Percentiles rank a stretch among this genome's conserved stretches.
Conservation (phyloP, 495 filamentous ascomycete species). For the Hypoxylon intermedium region DNA sequence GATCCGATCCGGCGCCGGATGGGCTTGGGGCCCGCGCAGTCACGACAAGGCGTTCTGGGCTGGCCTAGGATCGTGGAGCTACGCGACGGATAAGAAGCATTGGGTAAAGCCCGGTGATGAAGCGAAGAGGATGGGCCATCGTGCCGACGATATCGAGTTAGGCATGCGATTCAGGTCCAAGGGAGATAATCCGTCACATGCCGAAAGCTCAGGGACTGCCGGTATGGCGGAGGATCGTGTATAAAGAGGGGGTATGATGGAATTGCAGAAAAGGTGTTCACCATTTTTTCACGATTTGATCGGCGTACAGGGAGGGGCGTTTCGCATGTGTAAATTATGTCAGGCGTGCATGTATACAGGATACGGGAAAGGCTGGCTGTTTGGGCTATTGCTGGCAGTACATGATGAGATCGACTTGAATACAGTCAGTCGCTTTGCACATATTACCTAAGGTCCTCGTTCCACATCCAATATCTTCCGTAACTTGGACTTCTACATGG, state of each 20-base stretch:
- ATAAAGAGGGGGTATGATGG: slow-evolving; percentile 3
- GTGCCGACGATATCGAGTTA: slow-evolving; percentile 38
- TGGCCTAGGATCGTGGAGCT: slow-evolving; percentile 64
- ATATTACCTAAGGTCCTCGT: too few relatives aligned
- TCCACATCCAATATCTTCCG: too few relatives aligned
- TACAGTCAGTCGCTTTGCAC: neutral
- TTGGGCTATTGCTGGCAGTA: neutral
- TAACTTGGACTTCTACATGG: too few relatives aligned
- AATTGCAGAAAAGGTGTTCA: slow-evolving; percentile 5
- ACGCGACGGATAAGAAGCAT: slow-evolving; percentile 49
- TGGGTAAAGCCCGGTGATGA: slow-evolving; percentile 48
- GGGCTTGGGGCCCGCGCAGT: slow-evolving; percentile 63
- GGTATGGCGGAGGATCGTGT: neutral
- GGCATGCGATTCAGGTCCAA: slow-evolving; percentile 38
- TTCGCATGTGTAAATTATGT: slow-evolving; percentile 15
- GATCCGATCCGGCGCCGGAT: slow-evolving; percentile 65
- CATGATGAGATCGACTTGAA: slow-evolving; percentile 4
- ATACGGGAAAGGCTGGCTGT: slow-evolving; percentile 1
- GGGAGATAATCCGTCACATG: slow-evolving; percentile 15
- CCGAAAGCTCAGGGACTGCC: slow-evolving; percentile 23
- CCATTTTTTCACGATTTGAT: neutral
- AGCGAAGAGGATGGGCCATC: slow-evolving; percentile 40
- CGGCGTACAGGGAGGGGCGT: slow-evolving; percentile 10
- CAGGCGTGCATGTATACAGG: slow-evolving; percentile 17
- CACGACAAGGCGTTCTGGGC: slow-evolving; percentile 64